A percentile compares a stretch with the other conserved stretches of the same genome.
Conservation (phyloP, 2,329 filamentous ascomycete genomes). For the Periglandula ipomoeae region DNA sequence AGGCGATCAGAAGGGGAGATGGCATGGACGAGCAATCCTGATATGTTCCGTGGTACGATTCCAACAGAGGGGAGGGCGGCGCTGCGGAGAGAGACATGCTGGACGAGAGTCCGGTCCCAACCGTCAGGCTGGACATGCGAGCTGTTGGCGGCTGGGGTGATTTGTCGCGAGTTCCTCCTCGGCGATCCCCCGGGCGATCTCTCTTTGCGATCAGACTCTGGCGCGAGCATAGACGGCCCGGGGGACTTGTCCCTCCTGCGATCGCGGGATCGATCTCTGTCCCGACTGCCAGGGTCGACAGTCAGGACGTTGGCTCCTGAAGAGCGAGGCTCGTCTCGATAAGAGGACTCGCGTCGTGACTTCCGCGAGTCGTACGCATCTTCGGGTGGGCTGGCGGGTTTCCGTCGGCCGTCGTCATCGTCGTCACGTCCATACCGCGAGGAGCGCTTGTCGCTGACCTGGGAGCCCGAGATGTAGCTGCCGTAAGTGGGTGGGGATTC, state of each 20-base stretch:
- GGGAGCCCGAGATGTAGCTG: slow-evolving; percentile 17
- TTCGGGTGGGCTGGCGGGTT: slow-evolving; percentile 8
- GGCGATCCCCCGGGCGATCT: slow-evolving; percentile 21
- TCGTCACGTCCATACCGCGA: slow-evolving; percentile 12
- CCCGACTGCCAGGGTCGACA: slow-evolving; percentile 29
- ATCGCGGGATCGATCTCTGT: slow-evolving; percentile 25
- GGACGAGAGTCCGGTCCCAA: slow-evolving; percentile 34
- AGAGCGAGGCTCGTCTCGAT: slow-evolving; percentile 26
- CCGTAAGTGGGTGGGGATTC: slow-evolving; percentile 18
- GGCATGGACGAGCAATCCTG: slow-evolving; percentile 94
- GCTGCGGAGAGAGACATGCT: slow-evolving; percentile 43
- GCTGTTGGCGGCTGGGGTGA: slow-evolving; percentile 40
- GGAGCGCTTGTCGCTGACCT: slow-evolving; percentile 13
- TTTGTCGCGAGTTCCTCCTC: slow-evolving; percentile 27
- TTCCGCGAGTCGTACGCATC: slow-evolving; percentile 14
- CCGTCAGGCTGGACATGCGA: slow-evolving; percentile 44
- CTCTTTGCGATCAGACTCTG: slow-evolving; percentile 12
- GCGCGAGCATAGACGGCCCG: slow-evolving; percentile 13
- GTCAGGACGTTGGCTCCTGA: slow-evolving; percentile 32
- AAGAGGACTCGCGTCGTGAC: slow-evolving; percentile 14
- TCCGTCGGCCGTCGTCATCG: slow-evolving; percentile 5
- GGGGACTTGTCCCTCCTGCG: slow-evolving; percentile 21
- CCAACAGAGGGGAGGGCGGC: slow-evolving; percentile 75
- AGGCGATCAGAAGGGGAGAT: slow-evolving; percentile 58
- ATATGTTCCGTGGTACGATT: slow-evolving; percentile 89